A percentile compares a stretch with the other conserved stretches of the same genome.
These are phyloP conservation scores for Leucaena leucocephala DNA, from an alignment of 306 rosid species.

Conservation along the genomic window DNA sequence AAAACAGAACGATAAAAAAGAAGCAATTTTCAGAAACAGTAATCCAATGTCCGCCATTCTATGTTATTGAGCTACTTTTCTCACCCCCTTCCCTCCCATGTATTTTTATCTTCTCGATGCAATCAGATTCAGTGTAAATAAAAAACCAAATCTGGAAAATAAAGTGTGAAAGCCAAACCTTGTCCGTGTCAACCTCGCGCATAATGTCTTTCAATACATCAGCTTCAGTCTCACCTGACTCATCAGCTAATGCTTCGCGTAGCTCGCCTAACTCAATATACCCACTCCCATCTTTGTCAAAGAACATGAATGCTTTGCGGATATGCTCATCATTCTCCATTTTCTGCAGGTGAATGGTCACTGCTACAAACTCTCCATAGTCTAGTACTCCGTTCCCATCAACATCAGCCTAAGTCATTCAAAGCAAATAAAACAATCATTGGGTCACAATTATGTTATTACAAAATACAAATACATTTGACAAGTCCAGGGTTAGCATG, in stretches of 20 bases:
- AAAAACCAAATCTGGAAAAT: conserved; percentile 2
- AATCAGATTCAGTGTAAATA: conserved; percentile 6
- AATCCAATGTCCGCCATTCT: neutral
- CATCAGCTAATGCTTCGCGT: conserved; percentile 73
- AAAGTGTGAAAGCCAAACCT: conserved; percentile 63
- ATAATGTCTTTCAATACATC: conserved; percentile 85
- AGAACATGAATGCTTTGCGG: conserved; percentile 81
- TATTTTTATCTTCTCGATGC: neutral
- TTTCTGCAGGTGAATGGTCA: conserved; percentile 95
- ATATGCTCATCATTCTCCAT: conserved; percentile 98
- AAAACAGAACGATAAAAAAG: conserved; percentile 10
- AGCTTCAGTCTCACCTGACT: conserved; percentile 70
- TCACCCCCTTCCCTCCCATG: conserved; percentile 6
- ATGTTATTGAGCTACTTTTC: neutral
- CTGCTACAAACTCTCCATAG: conserved; percentile 98
- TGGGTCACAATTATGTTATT: conserved; percentile 19
- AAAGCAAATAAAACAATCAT: conserved; percentile 31
- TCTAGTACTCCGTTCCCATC: conserved; percentile 97
- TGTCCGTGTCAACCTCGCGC: conserved; percentile 97
- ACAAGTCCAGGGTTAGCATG: conserved; percentile 11
- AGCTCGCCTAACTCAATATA: conserved; percentile 85
- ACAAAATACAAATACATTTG: conserved; percentile 12
- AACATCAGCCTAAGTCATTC: conserved; percentile 80
- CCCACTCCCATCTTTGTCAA: conserved; percentile 89
- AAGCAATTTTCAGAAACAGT: neutral